A percentile compares a stretch with the other conserved stretches of the same genome.
phyloP scores from a whole-genome alignment of 768 basidiomycete species.

The Filobasidium wieringae region DNA sequence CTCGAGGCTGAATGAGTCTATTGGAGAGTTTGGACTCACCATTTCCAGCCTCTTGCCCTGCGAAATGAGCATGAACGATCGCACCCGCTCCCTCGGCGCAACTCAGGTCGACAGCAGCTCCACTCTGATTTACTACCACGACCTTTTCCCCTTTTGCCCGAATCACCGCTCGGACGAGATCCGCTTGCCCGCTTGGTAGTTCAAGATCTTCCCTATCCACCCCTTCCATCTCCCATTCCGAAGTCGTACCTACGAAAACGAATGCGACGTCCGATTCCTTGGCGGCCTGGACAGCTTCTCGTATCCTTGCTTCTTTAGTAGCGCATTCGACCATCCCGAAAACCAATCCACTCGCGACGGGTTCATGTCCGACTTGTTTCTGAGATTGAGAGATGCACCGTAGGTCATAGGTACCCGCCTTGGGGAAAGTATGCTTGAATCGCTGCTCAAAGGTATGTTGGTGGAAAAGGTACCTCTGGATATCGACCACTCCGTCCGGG shows the following conservation, averaged over 20 bases:
- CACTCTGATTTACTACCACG: constrained; percentile 57
- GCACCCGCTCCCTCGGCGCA: constrained; percentile 59
- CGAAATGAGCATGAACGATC: constrained; percentile 71
- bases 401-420: constrained; percentile 1
- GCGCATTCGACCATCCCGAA: constrained; percentile 9
- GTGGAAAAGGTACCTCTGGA: background rate
- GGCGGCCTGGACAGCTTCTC: constrained; percentile 50
- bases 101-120: constrained; percentile 47
- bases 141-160: constrained; percentile 51
- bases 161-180: constrained; percentile 50
- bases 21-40: background rate
- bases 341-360: background rate
- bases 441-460: constrained; percentile 1
- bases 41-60: constrained; percentile 52
- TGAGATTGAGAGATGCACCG: constrained; percentile 1
- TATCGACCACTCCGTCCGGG: constrained; percentile 4
- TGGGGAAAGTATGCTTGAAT: background rate
- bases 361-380: constrained; percentile 7
- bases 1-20: background rate
- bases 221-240: constrained; percentile 61
- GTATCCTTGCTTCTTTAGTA: constrained; percentile 44
- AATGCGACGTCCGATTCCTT: constrained; percentile 48
- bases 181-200: constrained; percentile 49
- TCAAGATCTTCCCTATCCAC: constrained; percentile 13
- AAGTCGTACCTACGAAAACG: constrained; percentile 49